Evolutionary conservation across 495 filamentous ascomycete species (phyloP).

Genomic region (Astrothelium macrocarpum): DNA sequence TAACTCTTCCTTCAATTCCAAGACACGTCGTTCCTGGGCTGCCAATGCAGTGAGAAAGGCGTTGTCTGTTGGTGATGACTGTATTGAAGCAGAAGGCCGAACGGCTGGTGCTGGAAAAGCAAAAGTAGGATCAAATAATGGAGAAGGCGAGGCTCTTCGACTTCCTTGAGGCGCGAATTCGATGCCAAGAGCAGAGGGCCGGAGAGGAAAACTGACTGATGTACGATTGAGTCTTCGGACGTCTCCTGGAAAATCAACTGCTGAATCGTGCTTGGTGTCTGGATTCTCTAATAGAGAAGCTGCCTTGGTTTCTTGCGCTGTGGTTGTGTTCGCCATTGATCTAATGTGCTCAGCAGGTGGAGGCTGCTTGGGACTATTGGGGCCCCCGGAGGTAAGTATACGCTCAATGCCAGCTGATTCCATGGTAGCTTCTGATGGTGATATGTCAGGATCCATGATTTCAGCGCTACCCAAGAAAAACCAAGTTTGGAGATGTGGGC

Average conservation of each 20-base stretch:
- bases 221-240: slow-evolving; percentile 48
- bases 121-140: slow-evolving; percentile 11
- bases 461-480: slow-evolving; percentile 2
- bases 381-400: neutral
- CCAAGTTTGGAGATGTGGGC: neutral
- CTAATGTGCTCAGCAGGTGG: slow-evolving; percentile 14
- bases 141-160: slow-evolving; percentile 15
- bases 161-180: slow-evolving; percentile 17
- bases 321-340: slow-evolving; percentile 9
- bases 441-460: neutral
- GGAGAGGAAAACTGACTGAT: slow-evolving; percentile 71
- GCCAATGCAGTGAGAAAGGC: slow-evolving; percentile 80
- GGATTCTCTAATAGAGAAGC: neutral
- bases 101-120: slow-evolving; percentile 10
- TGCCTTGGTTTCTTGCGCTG: neutral
- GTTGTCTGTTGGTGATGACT: slow-evolving; percentile 52
- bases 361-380: slow-evolving; percentile 8
- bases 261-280: neutral
- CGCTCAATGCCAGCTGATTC: neutral
- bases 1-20: slow-evolving; percentile 87
- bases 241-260: neutral
- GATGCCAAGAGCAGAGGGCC: slow-evolving; percentile 16
- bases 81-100: slow-evolving; percentile 41
- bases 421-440: neutral
- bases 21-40: slow-evolving; percentile 81